These are phyloP conservation scores for Cercophora sp. DNA, from an alignment of 495 filamentous ascomycete species.

Conservation along the genomic window DNA sequence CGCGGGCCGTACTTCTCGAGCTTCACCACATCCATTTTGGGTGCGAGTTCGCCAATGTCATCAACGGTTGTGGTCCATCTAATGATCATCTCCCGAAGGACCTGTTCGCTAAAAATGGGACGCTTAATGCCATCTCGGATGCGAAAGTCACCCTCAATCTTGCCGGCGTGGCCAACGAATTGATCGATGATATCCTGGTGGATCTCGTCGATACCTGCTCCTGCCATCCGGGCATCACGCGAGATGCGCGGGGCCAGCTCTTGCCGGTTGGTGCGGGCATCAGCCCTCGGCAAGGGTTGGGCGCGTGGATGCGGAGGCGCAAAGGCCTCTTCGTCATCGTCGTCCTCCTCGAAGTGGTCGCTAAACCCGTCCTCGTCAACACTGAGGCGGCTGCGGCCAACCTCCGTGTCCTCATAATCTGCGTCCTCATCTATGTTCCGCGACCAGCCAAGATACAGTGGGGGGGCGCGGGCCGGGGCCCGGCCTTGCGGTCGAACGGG, in stretches of 20 bases:
- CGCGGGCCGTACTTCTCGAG: slow-evolving; percentile 63
- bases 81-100: slow-evolving; percentile 82
- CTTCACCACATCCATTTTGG: slow-evolving; percentile 66
- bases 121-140: slow-evolving; percentile 57
- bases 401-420: slow-evolving; percentile 38
- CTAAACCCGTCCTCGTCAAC: background rate
- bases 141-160: slow-evolving; percentile 61
- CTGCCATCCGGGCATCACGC: slow-evolving; percentile 57
- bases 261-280: slow-evolving; percentile 22
- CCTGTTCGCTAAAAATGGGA: slow-evolving; percentile 70
- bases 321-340: slow-evolving; percentile 51
- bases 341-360: slow-evolving; percentile 31
- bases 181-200: slow-evolving; percentile 53
- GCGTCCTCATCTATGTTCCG: slow-evolving; percentile 38
- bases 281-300: no score
- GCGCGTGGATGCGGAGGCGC: slow-evolving; percentile 39
- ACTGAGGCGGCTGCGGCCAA: background rate
- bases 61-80: slow-evolving; percentile 56
- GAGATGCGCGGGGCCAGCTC: slow-evolving; percentile 68
- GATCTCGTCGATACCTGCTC: slow-evolving; percentile 49
- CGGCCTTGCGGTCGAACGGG: slow-evolving; percentile 50
- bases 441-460: no score
- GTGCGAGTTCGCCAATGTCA: slow-evolving; percentile 62
- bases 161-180: slow-evolving; percentile 70
- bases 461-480: slow-evolving; percentile 46